Base-by-base conservation (phyloP, 2,329 filamentous ascomycete genomes). In the Microcera coccophila region DNA sequence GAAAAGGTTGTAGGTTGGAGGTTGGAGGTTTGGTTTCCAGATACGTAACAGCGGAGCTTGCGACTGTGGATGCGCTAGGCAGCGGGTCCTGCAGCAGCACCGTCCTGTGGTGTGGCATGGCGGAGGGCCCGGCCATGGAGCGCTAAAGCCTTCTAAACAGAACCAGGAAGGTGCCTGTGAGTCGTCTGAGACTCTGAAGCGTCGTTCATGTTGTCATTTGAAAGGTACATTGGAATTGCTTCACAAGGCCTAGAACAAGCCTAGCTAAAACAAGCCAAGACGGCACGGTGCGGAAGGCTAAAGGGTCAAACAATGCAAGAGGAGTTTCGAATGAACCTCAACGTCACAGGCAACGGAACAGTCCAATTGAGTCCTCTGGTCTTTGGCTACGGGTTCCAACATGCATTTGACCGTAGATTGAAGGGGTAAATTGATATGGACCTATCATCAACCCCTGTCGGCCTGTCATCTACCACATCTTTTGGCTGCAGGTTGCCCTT, bases 101-200 rank as follows among this genome's bases (percentile, higher is more conserved):
- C 22, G 47, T 47, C 46, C 39, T 56, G 49, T 53, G 44, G 55
- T 45, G 47, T 48, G 41, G 49, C 45, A 16, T 38, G 44, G 17
- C 41, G 15, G 29, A 8, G 29, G 29, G 29, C 29, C 7, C 7
- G 22, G 22, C 12, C 8, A 28, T 14, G 8, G 24, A 9, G 29
- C 41, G 46, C 50, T 56, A 54, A 24, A 48, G 35, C 19, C 39
- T n/a, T n/a, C n/a, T n/a, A n/a, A n/a, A n/a, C n/a, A n/a, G n/a
- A n/a, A n/a, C n/a, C n/a, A n/a, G n/a, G n/a, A n/a, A n/a, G n/a
- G n/a, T n/a, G n/a, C n/a, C n/a, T n/a, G n/a, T n/a, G n/a, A n/a
- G n/a, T n/a, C n/a, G n/a, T n/a, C n/a, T n/a, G n/a, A n/a, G n/a
- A n/a, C n/a, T n/a, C n/a, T n/a, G n/a, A n/a, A n/a, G n/a, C n/a